Conservation (phyloP, 2,329 filamentous ascomycete genomes). For the Lecanicillium sp. region DNA sequence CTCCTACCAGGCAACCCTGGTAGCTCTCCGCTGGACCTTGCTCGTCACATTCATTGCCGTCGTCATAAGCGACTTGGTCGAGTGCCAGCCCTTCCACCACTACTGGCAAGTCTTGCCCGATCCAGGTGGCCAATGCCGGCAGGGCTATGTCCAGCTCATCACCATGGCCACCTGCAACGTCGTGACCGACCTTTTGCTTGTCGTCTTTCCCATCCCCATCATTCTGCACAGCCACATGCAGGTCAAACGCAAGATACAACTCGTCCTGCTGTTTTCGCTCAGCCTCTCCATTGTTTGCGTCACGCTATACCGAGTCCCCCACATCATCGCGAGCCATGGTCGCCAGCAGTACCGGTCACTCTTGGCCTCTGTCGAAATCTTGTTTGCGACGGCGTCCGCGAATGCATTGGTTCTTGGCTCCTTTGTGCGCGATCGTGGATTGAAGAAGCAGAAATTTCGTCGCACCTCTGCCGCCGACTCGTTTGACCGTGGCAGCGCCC, state of each 20-base stretch:
- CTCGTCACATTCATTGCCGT: slow-evolving; percentile 73
- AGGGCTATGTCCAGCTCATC: slow-evolving; percentile 79
- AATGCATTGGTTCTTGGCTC: slow-evolving; percentile 89
- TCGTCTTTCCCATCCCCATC: slow-evolving; percentile 84
- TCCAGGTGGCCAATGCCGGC: slow-evolving; percentile 77
- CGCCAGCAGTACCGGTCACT: slow-evolving; percentile 83
- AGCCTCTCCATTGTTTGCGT: slow-evolving; percentile 75
- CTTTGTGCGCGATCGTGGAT: slow-evolving; percentile 81
- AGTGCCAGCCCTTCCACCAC: slow-evolving; percentile 70
- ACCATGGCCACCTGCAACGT: slow-evolving; percentile 89
- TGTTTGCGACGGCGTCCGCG: slow-evolving; percentile 80
- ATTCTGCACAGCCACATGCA: slow-evolving; percentile 74
- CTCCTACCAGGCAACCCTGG: slow-evolving; percentile 65
- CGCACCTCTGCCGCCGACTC: slow-evolving; percentile 58
- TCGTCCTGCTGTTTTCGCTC: slow-evolving; percentile 75
- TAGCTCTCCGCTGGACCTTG: slow-evolving; percentile 69
- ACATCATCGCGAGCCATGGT: slow-evolving; percentile 64
- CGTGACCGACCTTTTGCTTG: slow-evolving; percentile 78
- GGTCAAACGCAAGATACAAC: slow-evolving; percentile 69
- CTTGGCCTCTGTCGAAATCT: slow-evolving; percentile 81
- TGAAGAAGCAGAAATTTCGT: slow-evolving; percentile 84
- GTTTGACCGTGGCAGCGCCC: slow-evolving; percentile 40
- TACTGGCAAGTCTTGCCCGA: slow-evolving; percentile 84
- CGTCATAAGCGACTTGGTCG: slow-evolving; percentile 71
- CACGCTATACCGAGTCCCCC: slow-evolving; percentile 74